Base-by-base conservation (phyloP, 139 green algal species). In the Tetradesmus lagerheimii region DNA sequence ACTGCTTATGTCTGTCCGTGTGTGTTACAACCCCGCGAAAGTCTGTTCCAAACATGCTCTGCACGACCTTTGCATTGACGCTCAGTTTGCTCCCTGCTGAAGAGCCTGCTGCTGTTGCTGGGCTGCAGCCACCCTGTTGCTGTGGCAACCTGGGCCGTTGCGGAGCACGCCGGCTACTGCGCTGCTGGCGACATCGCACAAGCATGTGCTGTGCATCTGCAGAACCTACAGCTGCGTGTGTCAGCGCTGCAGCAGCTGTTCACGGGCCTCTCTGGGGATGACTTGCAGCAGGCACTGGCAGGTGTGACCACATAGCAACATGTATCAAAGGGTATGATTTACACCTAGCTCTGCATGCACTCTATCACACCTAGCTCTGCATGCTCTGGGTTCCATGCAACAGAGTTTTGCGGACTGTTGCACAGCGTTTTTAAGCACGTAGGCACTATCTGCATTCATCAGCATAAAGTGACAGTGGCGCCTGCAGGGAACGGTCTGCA, bases 251-350 rank as follows among this genome's bases (percentile, higher is more conserved):
- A 89, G 71, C 67, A 75, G 39, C 34, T 77, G 16, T 43, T 89
- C 64, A 83, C 50, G 35, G 64, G 71, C 23, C 53, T 81, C 8
- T 45, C 5, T 29, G 53, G 31, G 12, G 53, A 90, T 66, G 76
- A 86, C 11, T 23, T 85, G 43, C 39, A 83, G 81, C 78, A 84
- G 64, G 79, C 88, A 15, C 50, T 88, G 43, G 79, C 88, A 84
- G 85, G 85, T 89, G 45, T 1, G 66, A n/a, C n/a, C n/a, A n/a
- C n/a, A n/a, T n/a, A n/a, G n/a, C n/a, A n/a, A n/a, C n/a, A n/a
- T n/a, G n/a, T n/a, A n/a, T n/a, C n/a, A n/a, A n/a, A n/a, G n/a
- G n/a, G n/a, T n/a, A n/a, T n/a, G n/a, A n/a, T n/a, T n/a, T n/a
- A n/a, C 47, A 62, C 47, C 47, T 62, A 62, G 47, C 47, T 2